phyloP scores from a whole-genome alignment of 176 grass and related monocot species.

The Poa annua region DNA sequence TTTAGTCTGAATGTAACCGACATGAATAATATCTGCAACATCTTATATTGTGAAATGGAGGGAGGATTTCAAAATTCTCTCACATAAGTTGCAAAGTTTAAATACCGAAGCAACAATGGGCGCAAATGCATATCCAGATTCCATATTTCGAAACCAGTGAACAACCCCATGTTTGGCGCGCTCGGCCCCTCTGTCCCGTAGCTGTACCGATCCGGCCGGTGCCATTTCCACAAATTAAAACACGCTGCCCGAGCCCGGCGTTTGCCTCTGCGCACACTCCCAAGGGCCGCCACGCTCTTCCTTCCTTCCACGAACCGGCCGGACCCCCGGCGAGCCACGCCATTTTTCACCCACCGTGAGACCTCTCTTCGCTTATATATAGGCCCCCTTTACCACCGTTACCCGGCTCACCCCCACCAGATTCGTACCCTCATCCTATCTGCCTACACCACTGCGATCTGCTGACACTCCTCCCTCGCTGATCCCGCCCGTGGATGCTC shows the following conservation, averaged over 20 bases:
- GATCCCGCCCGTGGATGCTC: slow-evolving; percentile 25
- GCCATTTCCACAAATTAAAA: not conserved
- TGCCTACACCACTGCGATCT: not conserved
- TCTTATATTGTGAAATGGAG: too few species aligned
- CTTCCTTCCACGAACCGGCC: slow-evolving; percentile 50
- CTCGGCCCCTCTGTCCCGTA: slow-evolving; percentile 29
- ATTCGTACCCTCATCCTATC: slow-evolving; percentile 12
- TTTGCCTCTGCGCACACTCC: slow-evolving; percentile 34
- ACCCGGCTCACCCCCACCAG: not conserved
- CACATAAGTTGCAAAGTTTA: too few species aligned
- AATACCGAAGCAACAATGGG: too few species aligned
- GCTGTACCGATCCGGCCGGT: slow-evolving; percentile 45
- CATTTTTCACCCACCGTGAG: not conserved
- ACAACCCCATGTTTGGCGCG: slow-evolving; percentile 1
- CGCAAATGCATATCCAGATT: not conserved
- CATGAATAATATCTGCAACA: too few species aligned
- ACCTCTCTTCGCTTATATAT: slow-evolving; percentile 31
- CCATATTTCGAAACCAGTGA: not conserved
- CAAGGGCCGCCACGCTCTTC: not conserved
- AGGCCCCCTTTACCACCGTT: slow-evolving; percentile 47
- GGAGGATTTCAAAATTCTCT: too few species aligned
- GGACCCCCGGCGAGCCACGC: not conserved
- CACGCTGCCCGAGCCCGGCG: slow-evolving; percentile 41
- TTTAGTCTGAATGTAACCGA: too few species aligned
- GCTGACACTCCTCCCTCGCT: not conserved